These are phyloP conservation scores for Moniliophthora roreri DNA, from an alignment of 1,284 basidiomycete genomes.

Conservation along the genomic window DNA sequence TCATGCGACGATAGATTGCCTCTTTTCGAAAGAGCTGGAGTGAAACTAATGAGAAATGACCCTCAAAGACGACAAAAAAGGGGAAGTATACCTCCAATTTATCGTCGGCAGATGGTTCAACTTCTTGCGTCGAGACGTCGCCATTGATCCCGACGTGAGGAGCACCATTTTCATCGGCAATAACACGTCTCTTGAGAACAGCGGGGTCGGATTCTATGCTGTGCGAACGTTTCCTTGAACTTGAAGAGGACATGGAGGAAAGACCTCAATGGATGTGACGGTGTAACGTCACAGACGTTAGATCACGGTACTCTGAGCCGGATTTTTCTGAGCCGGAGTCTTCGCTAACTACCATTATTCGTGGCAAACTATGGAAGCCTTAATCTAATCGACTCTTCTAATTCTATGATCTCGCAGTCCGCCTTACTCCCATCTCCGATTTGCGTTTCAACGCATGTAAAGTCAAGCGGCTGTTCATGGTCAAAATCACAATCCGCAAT, in stretches of 20 bases:
- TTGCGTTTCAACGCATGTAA: conserved; percentile 84
- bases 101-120: conserved; percentile 57
- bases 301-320: background rate
- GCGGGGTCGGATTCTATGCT: conserved; percentile 52
- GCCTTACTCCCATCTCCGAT: conserved; percentile 68
- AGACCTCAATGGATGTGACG: conserved; percentile 16
- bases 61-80: conserved; percentile 12
- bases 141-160: conserved; percentile 58
- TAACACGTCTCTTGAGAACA: conserved; percentile 64
- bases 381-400: conserved; percentile 35
- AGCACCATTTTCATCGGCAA: conserved; percentile 55
- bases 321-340: background rate
- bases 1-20: conserved; percentile 91
- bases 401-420: conserved; percentile 78
- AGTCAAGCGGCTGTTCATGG: conserved; percentile 62
- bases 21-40: conserved; percentile 81
- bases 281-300: background rate
- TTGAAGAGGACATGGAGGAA: conserved; percentile 37
- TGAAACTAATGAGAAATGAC: conserved; percentile 19
- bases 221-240: conserved; percentile 64
- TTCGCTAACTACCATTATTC: background rate
- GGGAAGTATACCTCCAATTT: conserved; percentile 65
- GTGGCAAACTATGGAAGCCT: conserved; percentile 9
- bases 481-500: background rate
- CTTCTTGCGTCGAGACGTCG: conserved; percentile 39